Evolutionary conservation across 768 basidiomycete genomes (phyloP).

Genomic region (Collybiopsis confluens): DNA sequence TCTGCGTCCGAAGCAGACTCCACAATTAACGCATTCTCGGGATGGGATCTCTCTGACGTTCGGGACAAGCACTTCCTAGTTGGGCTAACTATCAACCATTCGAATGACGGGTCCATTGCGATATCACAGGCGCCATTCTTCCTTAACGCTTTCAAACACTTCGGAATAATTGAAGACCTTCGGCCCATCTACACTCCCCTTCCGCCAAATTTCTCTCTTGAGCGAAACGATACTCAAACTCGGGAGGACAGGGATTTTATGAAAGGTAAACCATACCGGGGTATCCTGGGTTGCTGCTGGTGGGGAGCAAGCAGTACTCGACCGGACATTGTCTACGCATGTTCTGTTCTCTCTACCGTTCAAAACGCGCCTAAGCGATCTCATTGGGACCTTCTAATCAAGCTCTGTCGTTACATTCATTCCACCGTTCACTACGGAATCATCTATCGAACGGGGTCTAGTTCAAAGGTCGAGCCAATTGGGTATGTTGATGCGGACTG

Average conservation of each 20-base stretch:
- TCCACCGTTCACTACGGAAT: neutral
- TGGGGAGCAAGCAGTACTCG: neutral
- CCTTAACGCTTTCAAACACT: too few species aligned
- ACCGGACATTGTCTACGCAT: neutral
- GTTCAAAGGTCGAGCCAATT: neutral
- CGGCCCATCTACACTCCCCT: too few species aligned
- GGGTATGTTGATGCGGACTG: constrained; percentile 30
- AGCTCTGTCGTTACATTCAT: neutral
- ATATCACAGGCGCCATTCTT: neutral
- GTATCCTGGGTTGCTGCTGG: neutral
- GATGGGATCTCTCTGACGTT: neutral
- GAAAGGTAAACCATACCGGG: too few species aligned
- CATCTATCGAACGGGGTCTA: neutral
- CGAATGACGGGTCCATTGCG: neutral
- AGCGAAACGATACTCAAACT: too few species aligned
- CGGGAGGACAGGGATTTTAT: too few species aligned
- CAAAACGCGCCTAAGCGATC: neutral
- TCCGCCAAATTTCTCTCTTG: too few species aligned
- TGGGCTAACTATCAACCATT: neutral
- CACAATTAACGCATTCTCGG: neutral
- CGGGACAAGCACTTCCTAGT: neutral
- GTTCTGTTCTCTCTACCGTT: neutral
- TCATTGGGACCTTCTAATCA: neutral
- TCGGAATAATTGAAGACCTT: too few species aligned
- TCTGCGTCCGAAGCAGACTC: neutral